Conservation (phyloP, 352 stramenopile species). For the Phytopythium chamaehyphon region DNA sequence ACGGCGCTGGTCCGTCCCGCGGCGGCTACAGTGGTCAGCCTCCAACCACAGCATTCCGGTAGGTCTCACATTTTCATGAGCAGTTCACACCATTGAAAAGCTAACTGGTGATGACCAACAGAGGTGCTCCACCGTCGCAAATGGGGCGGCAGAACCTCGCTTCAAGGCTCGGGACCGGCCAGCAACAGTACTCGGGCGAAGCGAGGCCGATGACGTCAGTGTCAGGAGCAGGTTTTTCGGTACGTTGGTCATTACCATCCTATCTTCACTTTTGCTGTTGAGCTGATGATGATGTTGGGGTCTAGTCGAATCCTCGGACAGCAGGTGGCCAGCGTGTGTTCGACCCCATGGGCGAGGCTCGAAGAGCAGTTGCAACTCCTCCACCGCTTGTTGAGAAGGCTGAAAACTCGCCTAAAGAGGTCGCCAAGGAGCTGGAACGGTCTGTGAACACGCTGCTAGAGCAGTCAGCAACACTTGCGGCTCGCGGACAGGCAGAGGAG, state of each 20-base stretch:
- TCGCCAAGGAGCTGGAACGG: constrained; percentile 89
- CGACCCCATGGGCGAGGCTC: constrained; percentile 87
- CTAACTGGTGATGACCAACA: too few species aligned
- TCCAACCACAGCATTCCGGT: constrained; percentile 72
- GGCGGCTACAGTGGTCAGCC: constrained; percentile 48
- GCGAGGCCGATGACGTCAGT: constrained; percentile 92
- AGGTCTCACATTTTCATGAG: background rate
- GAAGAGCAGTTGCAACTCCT: constrained; percentile 65
- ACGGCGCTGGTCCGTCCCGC: constrained; percentile 47
- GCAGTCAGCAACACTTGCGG: constrained; percentile 77
- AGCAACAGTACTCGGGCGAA: constrained; percentile 50
- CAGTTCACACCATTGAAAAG: too few species aligned
- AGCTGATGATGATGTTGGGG: background rate
- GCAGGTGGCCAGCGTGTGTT: constrained; percentile 72
- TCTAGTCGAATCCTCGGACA: constrained; percentile 77
- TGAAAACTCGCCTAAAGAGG: constrained; percentile 91
- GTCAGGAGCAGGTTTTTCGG: constrained; percentile 88
- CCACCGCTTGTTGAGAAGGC: constrained; percentile 86
- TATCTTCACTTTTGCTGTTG: background rate
- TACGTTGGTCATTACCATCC: constrained; percentile 15
- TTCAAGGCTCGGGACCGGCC: constrained; percentile 61
- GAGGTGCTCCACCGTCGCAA: constrained; percentile 53
- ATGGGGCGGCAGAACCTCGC: constrained; percentile 66
- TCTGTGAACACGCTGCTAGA: constrained; percentile 92
- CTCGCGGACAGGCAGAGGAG: constrained; percentile 71